These are phyloP conservation scores for Nemophila menziesii DNA, from an alignment of 257 asterid species.

Conservation along the genomic window DNA sequence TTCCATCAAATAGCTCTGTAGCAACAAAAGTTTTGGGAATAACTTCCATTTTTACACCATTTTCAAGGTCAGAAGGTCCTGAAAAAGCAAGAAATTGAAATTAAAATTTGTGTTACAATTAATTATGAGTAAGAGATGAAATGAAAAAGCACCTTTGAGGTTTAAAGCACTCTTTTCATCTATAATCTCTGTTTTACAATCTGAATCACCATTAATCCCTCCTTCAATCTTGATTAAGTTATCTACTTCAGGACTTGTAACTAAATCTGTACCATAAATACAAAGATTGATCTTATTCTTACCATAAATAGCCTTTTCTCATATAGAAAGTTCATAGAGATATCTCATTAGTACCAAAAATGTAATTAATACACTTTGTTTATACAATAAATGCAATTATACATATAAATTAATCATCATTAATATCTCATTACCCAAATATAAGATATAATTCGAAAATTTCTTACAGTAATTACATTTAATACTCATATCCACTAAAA, in stretches of 20 bases:
- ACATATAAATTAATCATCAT: constrained; percentile 3
- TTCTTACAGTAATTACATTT: background rate
- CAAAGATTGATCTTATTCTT: background rate
- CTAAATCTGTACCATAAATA: constrained; percentile 19
- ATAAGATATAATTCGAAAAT: background rate
- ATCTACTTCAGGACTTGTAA: constrained; percentile 34
- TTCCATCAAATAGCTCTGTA: constrained; percentile 57
- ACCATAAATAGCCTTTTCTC: background rate
- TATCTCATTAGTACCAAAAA: background rate
- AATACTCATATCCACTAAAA: background rate
- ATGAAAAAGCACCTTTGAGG: constrained; percentile 14
- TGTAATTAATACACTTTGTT: constrained; percentile 1
- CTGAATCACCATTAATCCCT: constrained; percentile 20
- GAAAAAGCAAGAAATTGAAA: constrained; percentile 14
- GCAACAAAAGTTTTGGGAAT: constrained; percentile 55
- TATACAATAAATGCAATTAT: background rate
- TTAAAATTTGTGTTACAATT: constrained; percentile 3
- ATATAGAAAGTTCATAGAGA: too few relatives aligned
- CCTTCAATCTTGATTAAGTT: constrained; percentile 22
- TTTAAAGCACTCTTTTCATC: constrained; percentile 20
- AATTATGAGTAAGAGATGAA: background rate
- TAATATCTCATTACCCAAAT: constrained; percentile 7
- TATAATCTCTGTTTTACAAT: constrained; percentile 21
- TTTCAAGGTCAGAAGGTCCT: constrained; percentile 35
- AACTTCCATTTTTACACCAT: constrained; percentile 29